phyloP scores from a whole-genome alignment of 495 filamentous ascomycete species.

The Neurospora sublineolata region DNA sequence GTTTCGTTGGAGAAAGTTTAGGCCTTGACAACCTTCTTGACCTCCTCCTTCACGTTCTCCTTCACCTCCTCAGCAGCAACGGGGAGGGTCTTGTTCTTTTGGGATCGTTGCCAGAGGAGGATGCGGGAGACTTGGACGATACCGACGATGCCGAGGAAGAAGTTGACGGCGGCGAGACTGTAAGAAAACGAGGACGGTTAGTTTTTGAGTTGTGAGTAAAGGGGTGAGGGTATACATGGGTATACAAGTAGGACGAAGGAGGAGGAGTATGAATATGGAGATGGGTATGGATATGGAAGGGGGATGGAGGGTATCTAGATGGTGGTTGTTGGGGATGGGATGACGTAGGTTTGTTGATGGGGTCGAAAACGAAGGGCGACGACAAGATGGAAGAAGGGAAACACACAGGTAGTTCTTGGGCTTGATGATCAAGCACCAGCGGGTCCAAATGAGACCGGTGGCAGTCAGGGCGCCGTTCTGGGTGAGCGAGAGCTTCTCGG shows the following conservation, averaged over 20 bases:
- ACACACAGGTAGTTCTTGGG: constrained; percentile 79
- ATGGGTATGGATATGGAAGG: neutral
- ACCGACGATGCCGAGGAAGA: constrained; percentile 88
- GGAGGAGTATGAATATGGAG: neutral
- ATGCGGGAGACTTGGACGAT: constrained; percentile 73
- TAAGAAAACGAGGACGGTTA: neutral
- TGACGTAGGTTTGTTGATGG: neutral
- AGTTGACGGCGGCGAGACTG: constrained; percentile 91
- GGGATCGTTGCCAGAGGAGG: constrained; percentile 47
- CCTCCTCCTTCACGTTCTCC: constrained; percentile 33
- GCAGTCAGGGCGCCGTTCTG: constrained; percentile 79
- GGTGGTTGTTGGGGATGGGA: neutral
- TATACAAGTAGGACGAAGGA: neutral
- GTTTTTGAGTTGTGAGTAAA: neutral
- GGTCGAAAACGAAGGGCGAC: constrained; percentile 1
- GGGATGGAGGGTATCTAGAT: neutral
- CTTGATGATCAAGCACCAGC: constrained; percentile 96
- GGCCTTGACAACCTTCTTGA: constrained; percentile 23
- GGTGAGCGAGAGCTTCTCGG: constrained; percentile 78
- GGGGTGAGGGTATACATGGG: neutral
- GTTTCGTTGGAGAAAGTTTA: neutral
- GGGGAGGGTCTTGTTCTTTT: constrained; percentile 47
- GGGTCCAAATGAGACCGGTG: constrained; percentile 95
- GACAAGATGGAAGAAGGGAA: neutral
- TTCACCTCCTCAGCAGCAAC: constrained; percentile 36